A percentile compares a stretch with the other conserved stretches of the same genome.
phyloP scores from a whole-genome alignment of 257 asterid genomes.

The Primulina tabacum region DNA sequence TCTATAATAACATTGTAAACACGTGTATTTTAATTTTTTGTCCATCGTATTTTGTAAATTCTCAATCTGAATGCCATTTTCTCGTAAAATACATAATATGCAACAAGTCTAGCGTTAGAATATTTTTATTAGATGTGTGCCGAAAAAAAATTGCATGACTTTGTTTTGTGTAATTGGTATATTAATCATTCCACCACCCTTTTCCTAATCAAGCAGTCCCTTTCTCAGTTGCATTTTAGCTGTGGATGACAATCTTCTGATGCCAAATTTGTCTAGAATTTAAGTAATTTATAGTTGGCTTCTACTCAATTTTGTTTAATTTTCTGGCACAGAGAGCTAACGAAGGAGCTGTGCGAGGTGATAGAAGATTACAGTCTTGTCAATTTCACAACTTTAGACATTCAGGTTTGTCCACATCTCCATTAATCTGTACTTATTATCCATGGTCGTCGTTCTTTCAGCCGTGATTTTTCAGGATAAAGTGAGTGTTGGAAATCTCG shows the following conservation, averaged over 20 bases:
- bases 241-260: not conserved
- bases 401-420: conserved; percentile 57
- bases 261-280: conserved; percentile 8
- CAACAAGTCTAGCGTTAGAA: not conserved
- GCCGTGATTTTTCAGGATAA: conserved; percentile 58
- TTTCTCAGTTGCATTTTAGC: not conserved
- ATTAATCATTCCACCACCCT: not conserved
- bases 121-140: not conserved
- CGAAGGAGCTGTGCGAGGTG: conserved; percentile 94
- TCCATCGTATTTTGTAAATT: not conserved
- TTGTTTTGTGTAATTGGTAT: not conserved
- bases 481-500: conserved; percentile 90
- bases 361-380: conserved; percentile 75
- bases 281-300: not conserved
- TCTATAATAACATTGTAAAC: not conserved
- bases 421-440: conserved; percentile 20
- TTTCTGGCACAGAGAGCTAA: conserved; percentile 63
- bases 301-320: not conserved
- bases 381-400: conserved; percentile 81
- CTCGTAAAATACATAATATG: too few species aligned
- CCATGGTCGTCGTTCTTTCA: conserved; percentile 13
- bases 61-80: not conserved
- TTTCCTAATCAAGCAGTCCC: not conserved
- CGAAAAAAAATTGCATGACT: accelerated
- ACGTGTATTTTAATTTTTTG: not conserved